Percentiles rank a stretch among this genome's conserved stretches.
Conservation (phyloP, 2,329 filamentous ascomycete genomes). For the Xylaria digitata region DNA sequence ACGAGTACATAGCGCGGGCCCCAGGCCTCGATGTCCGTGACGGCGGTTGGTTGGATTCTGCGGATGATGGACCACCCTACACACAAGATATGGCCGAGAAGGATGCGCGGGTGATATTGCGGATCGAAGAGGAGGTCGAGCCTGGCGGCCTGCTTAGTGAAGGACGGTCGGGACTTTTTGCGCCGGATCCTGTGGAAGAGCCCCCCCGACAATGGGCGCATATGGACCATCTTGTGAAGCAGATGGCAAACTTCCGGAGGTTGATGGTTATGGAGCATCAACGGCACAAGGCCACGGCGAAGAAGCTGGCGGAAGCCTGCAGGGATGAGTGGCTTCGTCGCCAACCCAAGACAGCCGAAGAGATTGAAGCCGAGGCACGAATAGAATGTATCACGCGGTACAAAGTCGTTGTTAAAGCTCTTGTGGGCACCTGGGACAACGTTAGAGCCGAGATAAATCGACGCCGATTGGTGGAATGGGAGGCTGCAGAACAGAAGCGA, state of each 20-base stretch:
- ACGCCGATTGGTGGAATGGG: constrained; percentile 69
- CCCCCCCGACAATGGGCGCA: constrained; percentile 86
- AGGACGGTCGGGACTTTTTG: constrained; percentile 76
- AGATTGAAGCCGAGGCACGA: constrained; percentile 82
- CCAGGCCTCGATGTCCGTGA: constrained; percentile 65
- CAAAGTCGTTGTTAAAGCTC: constrained; percentile 72
- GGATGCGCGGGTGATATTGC: constrained; percentile 76
- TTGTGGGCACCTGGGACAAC: constrained; percentile 72
- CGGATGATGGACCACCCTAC: constrained; percentile 67
- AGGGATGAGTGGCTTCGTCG: constrained; percentile 78
- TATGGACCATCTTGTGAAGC: constrained; percentile 83
- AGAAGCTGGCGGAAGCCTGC: constrained; percentile 81
- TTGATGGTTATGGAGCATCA: constrained; percentile 83
- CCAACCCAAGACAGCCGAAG: constrained; percentile 80
- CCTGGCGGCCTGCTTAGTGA: constrained; percentile 80
- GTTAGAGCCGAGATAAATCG: constrained; percentile 71
- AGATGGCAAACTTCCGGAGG: constrained; percentile 82
- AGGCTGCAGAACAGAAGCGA: constrained; percentile 71
- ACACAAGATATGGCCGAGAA: constrained; percentile 71
- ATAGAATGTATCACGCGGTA: constrained; percentile 76
- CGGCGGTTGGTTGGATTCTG: constrained; percentile 64
- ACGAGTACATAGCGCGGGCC: constrained; percentile 67
- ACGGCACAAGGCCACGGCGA: constrained; percentile 80
- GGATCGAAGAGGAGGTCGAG: constrained; percentile 77
- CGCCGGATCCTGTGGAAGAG: constrained; percentile 78